Evolutionary conservation across 306 rosid species (phyloP).

Genomic region (Arachis stenosperma): DNA sequence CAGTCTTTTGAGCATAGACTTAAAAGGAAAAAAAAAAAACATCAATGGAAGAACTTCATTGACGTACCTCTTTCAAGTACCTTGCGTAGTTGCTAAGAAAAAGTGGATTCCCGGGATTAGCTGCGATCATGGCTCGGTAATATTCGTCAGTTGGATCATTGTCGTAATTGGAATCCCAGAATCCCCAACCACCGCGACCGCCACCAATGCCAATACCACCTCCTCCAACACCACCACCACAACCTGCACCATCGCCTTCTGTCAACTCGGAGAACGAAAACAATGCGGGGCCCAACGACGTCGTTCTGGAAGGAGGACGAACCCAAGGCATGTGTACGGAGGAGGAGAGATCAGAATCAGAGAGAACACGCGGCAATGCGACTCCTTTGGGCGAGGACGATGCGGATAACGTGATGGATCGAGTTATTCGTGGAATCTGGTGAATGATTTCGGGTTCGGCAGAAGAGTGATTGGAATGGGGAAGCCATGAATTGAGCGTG

Average conservation of each 20-base stretch:
- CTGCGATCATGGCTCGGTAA: conserved; percentile 69
- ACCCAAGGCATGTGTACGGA: conserved; percentile 25
- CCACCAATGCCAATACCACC: conserved; percentile 52
- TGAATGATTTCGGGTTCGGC: conserved; percentile 46
- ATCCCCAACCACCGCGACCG: conserved; percentile 54
- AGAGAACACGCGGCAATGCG: conserved; percentile 46
- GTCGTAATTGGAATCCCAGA: conserved; percentile 62
- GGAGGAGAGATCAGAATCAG: conserved; percentile 61
- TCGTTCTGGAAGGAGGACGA: conserved; percentile 41
- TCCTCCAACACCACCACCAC: conserved; percentile 56
- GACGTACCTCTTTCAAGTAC: conserved; percentile 74
- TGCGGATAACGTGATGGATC: conserved; percentile 48
- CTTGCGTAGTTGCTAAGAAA: conserved; percentile 79
- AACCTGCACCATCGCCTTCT: conserved; percentile 59
- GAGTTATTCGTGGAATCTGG: conserved; percentile 39
- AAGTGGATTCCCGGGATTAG: conserved; percentile 76
- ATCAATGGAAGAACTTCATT: neutral
- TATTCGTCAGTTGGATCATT: conserved; percentile 54
- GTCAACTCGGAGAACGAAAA: conserved; percentile 50
- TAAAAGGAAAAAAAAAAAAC: neutral
- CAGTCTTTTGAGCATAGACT: no score
- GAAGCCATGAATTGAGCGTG: conserved; percentile 51
- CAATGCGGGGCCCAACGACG: conserved; percentile 51
- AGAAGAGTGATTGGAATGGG: conserved; percentile 47
- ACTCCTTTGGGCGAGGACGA: conserved; percentile 35